These are phyloP conservation scores for Psilocybe azurescens DNA, from an alignment of 768 basidiomycete genomes.

Conservation along the genomic window DNA sequence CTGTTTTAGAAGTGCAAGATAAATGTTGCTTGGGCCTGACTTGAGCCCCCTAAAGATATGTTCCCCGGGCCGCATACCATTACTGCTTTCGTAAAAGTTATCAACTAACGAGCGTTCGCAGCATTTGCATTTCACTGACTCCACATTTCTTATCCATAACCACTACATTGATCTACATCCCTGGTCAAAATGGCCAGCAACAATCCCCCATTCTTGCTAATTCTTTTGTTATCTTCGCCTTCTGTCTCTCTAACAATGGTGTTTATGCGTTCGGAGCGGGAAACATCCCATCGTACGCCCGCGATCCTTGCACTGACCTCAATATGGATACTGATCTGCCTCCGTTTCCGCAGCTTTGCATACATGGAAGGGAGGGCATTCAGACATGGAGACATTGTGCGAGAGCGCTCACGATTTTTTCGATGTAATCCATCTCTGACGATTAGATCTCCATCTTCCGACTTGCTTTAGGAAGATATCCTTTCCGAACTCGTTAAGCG, in stretches of 20 bases:
- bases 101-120: background rate
- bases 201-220: conserved; percentile 43
- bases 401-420: conserved; percentile 11
- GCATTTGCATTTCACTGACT: conserved; percentile 4
- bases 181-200: conserved; percentile 37
- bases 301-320: conserved; percentile 12
- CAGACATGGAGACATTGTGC: conserved; percentile 89
- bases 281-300: conserved; percentile 78
- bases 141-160: conserved; percentile 11
- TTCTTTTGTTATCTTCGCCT: conserved; percentile 56
- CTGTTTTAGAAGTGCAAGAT: no score
- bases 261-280: conserved; percentile 84
- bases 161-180: conserved; percentile 19
- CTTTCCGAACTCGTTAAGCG: conserved; percentile 66
- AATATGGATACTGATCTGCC: conserved; percentile 21
- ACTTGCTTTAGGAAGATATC: conserved; percentile 63
- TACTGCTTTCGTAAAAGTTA: background rate
- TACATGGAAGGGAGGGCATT: conserved; percentile 88
- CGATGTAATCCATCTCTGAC: background rate
- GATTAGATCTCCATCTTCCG: background rate
- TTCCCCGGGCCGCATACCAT: conserved; percentile 1
- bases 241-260: conserved; percentile 61
- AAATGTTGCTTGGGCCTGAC: no score
- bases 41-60: background rate
- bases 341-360: conserved; percentile 56